Percentiles rank a stretch among this genome's conserved stretches.
Evolutionary conservation across 257 asterid species (phyloP).

Genomic region (Thymus mandschuricus): DNA sequence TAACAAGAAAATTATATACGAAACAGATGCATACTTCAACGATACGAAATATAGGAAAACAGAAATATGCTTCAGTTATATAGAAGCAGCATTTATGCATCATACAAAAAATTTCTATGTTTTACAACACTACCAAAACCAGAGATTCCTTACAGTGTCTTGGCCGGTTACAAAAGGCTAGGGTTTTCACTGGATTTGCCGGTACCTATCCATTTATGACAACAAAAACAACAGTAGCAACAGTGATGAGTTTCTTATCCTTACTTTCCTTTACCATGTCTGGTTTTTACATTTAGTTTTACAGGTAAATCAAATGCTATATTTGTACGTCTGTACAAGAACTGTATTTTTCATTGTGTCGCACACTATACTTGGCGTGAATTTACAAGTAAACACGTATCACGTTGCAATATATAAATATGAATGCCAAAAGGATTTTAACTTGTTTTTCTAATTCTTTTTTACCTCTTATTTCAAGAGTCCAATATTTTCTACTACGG

Average conservation of each 20-base stretch:
- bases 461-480: not conserved
- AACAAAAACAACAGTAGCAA: slow-evolving; percentile 14
- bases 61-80: not conserved
- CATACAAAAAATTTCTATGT: not conserved
- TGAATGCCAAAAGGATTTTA: not conserved
- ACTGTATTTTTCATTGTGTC: not conserved
- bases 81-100: not conserved
- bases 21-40: not conserved
- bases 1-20: slow-evolving; percentile 3
- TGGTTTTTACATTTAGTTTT: not conserved
- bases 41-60: not conserved
- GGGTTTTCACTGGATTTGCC: not conserved
- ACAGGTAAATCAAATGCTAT: not conserved
- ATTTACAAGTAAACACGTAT: not conserved
- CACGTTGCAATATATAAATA: not conserved
- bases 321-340: not conserved
- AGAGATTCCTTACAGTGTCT: not conserved
- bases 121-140: slow-evolving; percentile 15
- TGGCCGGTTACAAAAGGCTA: not conserved
- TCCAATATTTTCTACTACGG: slow-evolving; percentile 1
- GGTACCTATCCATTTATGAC: not conserved
- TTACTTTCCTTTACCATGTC: not conserved
- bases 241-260: not conserved
- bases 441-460: not conserved
- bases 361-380: not conserved